A percentile compares a stretch with the other conserved stretches of the same genome.
Evolutionary conservation across 2,329 filamentous ascomycete genomes (phyloP).

Genomic region (Stagonosporopsis cucurbitacearum): DNA sequence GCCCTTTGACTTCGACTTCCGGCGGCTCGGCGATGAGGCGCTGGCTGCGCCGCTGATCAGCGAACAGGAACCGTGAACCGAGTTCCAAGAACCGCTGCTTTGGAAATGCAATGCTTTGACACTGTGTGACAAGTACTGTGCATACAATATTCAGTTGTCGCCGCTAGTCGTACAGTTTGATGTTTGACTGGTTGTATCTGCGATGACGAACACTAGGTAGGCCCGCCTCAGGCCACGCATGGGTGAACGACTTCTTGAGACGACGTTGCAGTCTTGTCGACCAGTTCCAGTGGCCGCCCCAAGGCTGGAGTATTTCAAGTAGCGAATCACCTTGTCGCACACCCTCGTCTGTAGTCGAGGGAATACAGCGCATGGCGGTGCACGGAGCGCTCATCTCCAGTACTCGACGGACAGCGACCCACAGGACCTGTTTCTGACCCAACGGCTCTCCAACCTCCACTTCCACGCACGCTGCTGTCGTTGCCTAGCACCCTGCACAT

Average conservation of each 20-base stretch:
- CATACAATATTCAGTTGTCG: constrained; percentile 29
- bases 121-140: constrained; percentile 8
- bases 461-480: constrained; percentile 7
- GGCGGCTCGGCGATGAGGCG: constrained; percentile 22
- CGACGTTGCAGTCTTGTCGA: constrained; percentile 37
- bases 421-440: constrained; percentile 15
- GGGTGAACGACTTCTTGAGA: constrained; percentile 16
- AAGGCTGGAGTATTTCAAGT: constrained; percentile 19
- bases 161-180: constrained; percentile 28
- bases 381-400: constrained; percentile 17
- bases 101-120: constrained; percentile 7
- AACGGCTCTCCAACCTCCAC: constrained; percentile 13
- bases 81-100: constrained; percentile 16
- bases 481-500: constrained; percentile 20
- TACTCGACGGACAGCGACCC: constrained; percentile 14
- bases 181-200: constrained; percentile 18
- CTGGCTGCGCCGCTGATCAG: constrained; percentile 36
- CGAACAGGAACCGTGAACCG: constrained; percentile 10
- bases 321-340: constrained; percentile 5
- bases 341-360: constrained; percentile 14
- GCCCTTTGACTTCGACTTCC: constrained; percentile 13
- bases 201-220: constrained; percentile 22
- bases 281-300: constrained; percentile 25
- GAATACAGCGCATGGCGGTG: constrained; percentile 38
- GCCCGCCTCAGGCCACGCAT: constrained; percentile 21